Evolutionary conservation across 2,329 filamentous ascomycete species (phyloP).

Genomic region (Nothomitra cinnamomea): DNA sequence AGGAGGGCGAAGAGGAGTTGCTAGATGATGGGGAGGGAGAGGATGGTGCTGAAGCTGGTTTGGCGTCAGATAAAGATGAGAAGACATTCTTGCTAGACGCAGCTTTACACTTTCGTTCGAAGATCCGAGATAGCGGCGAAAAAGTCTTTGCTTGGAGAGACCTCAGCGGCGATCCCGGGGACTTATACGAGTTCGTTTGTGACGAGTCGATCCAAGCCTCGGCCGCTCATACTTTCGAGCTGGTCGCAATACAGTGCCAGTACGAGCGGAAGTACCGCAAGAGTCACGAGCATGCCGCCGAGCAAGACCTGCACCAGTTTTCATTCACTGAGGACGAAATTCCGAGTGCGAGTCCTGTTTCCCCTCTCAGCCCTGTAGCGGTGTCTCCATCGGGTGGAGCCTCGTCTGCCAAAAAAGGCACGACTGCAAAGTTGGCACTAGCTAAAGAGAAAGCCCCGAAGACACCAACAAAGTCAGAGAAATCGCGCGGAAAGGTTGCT

Average conservation of each 20-base stretch:
- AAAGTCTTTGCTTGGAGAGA: constrained; percentile 90
- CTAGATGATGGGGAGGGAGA: constrained; percentile 79
- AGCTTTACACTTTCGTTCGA: constrained; percentile 69
- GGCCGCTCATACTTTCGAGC: constrained; percentile 65
- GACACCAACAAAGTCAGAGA: constrained; percentile 17
- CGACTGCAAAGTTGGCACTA: constrained; percentile 13
- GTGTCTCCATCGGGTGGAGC: constrained; percentile 7
- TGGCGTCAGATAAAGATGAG: constrained; percentile 76
- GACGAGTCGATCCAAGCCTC: constrained; percentile 52
- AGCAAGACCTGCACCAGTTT: constrained; percentile 67
- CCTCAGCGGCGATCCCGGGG: constrained; percentile 78
- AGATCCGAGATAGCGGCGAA: constrained; percentile 62
- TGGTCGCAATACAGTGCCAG: constrained; percentile 78
- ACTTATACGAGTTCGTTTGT: constrained; percentile 97
- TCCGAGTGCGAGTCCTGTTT: constrained; percentile 31
- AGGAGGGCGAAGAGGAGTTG: constrained; percentile 89
- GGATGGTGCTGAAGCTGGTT: constrained; percentile 58
- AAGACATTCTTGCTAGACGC: constrained; percentile 96
- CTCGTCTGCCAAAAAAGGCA: not conserved
- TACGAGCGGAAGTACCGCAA: constrained; percentile 92
- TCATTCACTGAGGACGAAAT: constrained; percentile 50
- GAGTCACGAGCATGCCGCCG: constrained; percentile 61
- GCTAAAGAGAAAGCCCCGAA: not conserved
- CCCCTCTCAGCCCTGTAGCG: constrained; percentile 16
- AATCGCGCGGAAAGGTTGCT: constrained; percentile 13